Evolutionary conservation across 805 yeast genomes (phyloP), one percentile per base, ranked within the genome.

Genomic region (Candida dajiaensis): DNA sequence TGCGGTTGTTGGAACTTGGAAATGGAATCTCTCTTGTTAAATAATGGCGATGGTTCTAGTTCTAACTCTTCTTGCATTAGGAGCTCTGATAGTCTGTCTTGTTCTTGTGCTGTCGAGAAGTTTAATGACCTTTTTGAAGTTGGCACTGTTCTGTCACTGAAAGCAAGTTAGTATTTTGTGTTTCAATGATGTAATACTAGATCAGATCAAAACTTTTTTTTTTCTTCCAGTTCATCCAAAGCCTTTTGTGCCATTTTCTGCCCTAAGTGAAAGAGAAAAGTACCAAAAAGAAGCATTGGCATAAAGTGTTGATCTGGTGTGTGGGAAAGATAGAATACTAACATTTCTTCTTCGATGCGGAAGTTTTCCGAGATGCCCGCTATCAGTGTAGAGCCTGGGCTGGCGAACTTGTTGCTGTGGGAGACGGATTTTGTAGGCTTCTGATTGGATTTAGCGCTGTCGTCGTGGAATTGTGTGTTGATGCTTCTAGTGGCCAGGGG

Each of bases 341-440:
- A 56, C 58, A 25, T 9, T 2, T 49, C 48, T 33, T 47, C 55
- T 41, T 50, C 50, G 38, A 67, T 65, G 49, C 67, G 72, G 51
- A 68, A 67, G 53, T 69, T 68, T 29, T 66, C 58, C 11, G 66
- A 56, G 26, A 69, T 57, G 46, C 68, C 71, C 25, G 68, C 71
- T 5, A 70, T 69, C 22, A 69, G 52, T 1, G 60, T 63, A 0
- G 70, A 58, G 5, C 70, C 62, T 10, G 77, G 76, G 2, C 72
- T 64, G 46, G 70, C 74, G 40, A 65, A 67, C 50, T 61, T 64
- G 36, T 18, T 9, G 20, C 20, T 33, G 5, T 33, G 3, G 31
- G 31, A 28, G n/a, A 28, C 31, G 8, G 31, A 28, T 28, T 28
- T 28, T n/a, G 31, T n/a, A 28, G 31, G 4, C n/a, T 28, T 28